Evolutionary conservation across 768 basidiomycete species (phyloP), one percentile per base, ranked within the genome.

Genomic region (Tubosaeta sp.): DNA sequence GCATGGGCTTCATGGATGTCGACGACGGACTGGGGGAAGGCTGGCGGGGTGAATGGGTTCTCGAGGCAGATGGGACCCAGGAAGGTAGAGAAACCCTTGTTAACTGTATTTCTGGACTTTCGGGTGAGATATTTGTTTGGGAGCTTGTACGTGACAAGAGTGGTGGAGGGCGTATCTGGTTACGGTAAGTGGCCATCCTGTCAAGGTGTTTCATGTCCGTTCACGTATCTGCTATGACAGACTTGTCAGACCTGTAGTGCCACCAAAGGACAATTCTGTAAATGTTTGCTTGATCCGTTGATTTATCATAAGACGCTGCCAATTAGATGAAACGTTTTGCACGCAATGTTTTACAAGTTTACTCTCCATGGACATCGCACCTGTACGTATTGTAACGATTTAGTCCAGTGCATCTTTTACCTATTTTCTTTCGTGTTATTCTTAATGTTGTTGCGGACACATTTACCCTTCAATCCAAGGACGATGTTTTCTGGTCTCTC

Each of bases 51-150:
- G 85, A 90, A 55, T 90, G 89, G 87, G 71, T 87, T 13, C 71
- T 90, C n/a, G 86, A 90, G 66, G 83, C 80, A 1, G 86, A 87
- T 48, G 89, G 87, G 1, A 90, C 87, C 16, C 72, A 68, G 29
- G 86, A 87, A 62, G 86, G 84, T 6, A 72, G 77, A 40, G 73
- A 79, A 62, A 62, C 71, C 3, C 64, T 88, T 36, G 52, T 84
- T n/a, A 75, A 82, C 53, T 82, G 81, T 58, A 67, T 86, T 12
- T 60, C 66, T 1, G 64, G 66, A 32, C 50, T 47, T 2, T 61
- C 67, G 3, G 76, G 78, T 0, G 68, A 59, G 57, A 55, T 51
- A 12, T 68, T 69, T 25, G 58, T 64, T 35, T 78, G 76, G 83
- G 80, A 86, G 66, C 59, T 87, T 16, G 72, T 83, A 19, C 73